Evolutionary conservation across 78 protist genomes (phyloP), one percentile per base, ranked within the genome.

Genomic region (Dictyostelium capitatum): DNA sequence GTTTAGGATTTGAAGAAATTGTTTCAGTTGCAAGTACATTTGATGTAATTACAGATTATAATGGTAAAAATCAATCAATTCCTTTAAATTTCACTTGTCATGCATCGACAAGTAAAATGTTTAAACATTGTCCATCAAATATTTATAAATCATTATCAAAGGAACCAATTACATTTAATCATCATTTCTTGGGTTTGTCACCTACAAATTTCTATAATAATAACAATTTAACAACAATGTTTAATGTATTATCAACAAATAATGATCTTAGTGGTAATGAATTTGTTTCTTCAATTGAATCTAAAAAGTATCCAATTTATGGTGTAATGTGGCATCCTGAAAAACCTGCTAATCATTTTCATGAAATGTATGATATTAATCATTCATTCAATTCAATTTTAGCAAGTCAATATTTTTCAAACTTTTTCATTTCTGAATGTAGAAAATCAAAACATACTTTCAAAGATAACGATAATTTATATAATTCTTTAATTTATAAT

Each of bases 291-390:
- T 48, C 87, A 3, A 70, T 97, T 12, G 98, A 98, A 59, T 97
- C 89, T 41, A 69, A 82, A 47, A 20, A 77, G 1, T 28, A 20
- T 46, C 98, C 98, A 46, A 70, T 97, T 54, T 96, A 48, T 51
- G 98, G 87, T 4, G 19, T 67, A 23, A 98, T 97, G 56, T 97
- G 95, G 96, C 98, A 97, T 57, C 98, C 98, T 4, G 98, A 97
- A 82, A 90, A 84, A 65, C 54, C 73, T 54, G 5, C 20, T 12
- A 96, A 95, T 23, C 96, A 95, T 64, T 97, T 95, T 94, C 41
- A 51, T 56, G 47, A 20, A 50, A 51, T 30, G 25, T 93, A 90
- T 54, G 96, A 47, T 46, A 82, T 73, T 51, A 51, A 59, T 41
- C 95, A 96, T 81, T 65, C 96, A 0, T 57, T 53, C 11, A 59